Percentiles rank a stretch among this genome's conserved stretches.
Evolutionary conservation across 768 basidiomycete species (phyloP).

Genomic region (Hirschioporus abietinus): DNA sequence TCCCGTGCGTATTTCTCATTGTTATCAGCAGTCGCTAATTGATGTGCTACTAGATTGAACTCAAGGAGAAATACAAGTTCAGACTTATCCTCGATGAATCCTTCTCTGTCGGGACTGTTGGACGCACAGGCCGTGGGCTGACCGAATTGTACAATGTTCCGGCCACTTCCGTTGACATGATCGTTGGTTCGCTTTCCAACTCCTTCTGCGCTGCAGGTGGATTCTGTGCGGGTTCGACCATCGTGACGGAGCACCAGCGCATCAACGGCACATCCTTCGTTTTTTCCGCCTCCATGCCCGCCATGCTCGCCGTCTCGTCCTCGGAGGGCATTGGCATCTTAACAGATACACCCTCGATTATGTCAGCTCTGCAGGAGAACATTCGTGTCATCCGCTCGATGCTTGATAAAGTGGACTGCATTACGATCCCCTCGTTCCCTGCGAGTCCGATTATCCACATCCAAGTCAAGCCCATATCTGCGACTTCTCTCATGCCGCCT

Average conservation of each 20-base stretch:
- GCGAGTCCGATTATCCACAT: conserved; percentile 89
- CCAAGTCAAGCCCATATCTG: conserved; percentile 40
- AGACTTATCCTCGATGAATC: conserved; percentile 91
- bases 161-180: conserved; percentile 90
- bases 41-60: conserved; percentile 61
- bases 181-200: conserved; percentile 86
- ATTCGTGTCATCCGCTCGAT: conserved; percentile 68
- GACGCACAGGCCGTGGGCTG: conserved; percentile 88
- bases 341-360: conserved; percentile 66
- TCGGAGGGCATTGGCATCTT: conserved; percentile 84
- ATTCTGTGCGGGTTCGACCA: conserved; percentile 86
- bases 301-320: conserved; percentile 80
- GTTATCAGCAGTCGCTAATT: neutral
- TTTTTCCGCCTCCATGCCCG: conserved; percentile 93
- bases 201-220: conserved; percentile 83
- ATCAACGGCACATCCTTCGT: conserved; percentile 96
- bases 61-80: conserved; percentile 95
- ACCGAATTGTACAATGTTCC: conserved; percentile 94
- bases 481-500: conserved; percentile 22
- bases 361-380: conserved; percentile 77
- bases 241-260: conserved; percentile 85
- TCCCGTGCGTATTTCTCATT: no score
- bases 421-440: conserved; percentile 81
- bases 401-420: conserved; percentile 75
- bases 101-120: conserved; percentile 89